Evolutionary conservation across 1,284 basidiomycete species (phyloP), one percentile per base, ranked within the genome.

Genomic region (Phellopilus nigrolimitatus): DNA sequence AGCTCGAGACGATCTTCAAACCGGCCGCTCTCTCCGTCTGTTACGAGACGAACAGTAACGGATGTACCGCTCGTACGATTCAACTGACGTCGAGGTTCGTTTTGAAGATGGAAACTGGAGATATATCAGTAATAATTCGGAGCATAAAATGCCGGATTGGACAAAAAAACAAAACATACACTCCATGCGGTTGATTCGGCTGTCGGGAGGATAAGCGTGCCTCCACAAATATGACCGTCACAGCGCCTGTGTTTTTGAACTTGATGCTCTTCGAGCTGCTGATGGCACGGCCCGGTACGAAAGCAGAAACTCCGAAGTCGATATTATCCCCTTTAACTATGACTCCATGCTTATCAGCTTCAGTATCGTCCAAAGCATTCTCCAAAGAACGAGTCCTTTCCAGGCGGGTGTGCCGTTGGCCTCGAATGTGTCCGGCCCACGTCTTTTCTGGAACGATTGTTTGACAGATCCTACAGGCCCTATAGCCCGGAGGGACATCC

Each of bases 1-100:
- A 73, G 59, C 17, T 72, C 68, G n/a, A 75, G 61, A 0, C 61
- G 64, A 27, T 70, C 68, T 40, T 69, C 63, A 52, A 66, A 71
- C 21, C 61, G 54, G 2, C 73, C 72, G 24, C 36, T 33, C 8
- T 61, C 62, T 31, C 64, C 58, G 3, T 62, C 56, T 0, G 67
- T 66, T 12, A 61, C 59, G 47, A 74, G 69, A 1, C 59, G 24
- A 15, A 65, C 41, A 3, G 40, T 48, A 9, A 63, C 33, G 8
- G 41, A 57, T 9, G 56, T 57, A 5, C 31, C 15, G 17, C 2
- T 8, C 25, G 12, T 38, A 13, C 17, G 7, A 17, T 25, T 45
- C 19, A 45, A 6, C 24, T 37, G 31, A 7, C 34, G 22, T 19
- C 36, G 25, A 12, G 15, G 4, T 42, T 13, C 54, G 57, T 30